A percentile compares a stretch with the other conserved stretches of the same genome.
These are phyloP conservation scores for Penstemon barbatus DNA, from an alignment of 257 asterid genomes.

Conservation along the genomic window DNA sequence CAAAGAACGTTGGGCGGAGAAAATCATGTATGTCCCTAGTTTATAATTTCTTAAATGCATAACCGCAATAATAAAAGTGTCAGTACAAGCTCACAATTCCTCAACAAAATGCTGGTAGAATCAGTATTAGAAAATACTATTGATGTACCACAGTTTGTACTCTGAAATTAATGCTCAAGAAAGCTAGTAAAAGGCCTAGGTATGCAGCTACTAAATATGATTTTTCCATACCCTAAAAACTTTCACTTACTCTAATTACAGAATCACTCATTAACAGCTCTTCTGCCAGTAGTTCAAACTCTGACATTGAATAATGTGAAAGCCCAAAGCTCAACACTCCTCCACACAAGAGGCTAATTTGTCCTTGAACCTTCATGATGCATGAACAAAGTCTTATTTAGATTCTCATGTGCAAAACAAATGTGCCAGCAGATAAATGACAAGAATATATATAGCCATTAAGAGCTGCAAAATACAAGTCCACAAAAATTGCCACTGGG, in stretches of 20 bases:
- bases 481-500: slow-evolving; percentile 5
- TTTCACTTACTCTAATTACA: slow-evolving; percentile 60
- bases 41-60: too few species aligned
- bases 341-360: slow-evolving; percentile 77
- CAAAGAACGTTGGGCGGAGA: slow-evolving; percentile 27
- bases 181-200: slow-evolving; percentile 7
- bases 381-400: slow-evolving; percentile 31
- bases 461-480: slow-evolving; percentile 6
- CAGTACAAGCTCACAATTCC: too few species aligned
- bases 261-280: slow-evolving; percentile 98
- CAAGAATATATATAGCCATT: slow-evolving; percentile 2
- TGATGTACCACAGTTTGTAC: too few species aligned
- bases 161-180: not conserved
- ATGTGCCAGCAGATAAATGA: slow-evolving; percentile 15
- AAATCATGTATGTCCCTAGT: not conserved
- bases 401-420: not conserved
- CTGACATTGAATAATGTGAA: slow-evolving; percentile 88
- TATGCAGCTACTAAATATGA: slow-evolving; percentile 19
- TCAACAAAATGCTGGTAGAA: too few species aligned
- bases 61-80: too few species aligned
- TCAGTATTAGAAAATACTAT: too few species aligned
- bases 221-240: slow-evolving; percentile 9
- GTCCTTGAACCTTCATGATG: slow-evolving; percentile 86
- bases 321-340: slow-evolving; percentile 91
- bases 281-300: slow-evolving; percentile 94